Percentiles rank a stretch among this genome's conserved stretches.
Conservation (phyloP, 257 asterid genomes). For the Fraxinus cuspidata region DNA sequence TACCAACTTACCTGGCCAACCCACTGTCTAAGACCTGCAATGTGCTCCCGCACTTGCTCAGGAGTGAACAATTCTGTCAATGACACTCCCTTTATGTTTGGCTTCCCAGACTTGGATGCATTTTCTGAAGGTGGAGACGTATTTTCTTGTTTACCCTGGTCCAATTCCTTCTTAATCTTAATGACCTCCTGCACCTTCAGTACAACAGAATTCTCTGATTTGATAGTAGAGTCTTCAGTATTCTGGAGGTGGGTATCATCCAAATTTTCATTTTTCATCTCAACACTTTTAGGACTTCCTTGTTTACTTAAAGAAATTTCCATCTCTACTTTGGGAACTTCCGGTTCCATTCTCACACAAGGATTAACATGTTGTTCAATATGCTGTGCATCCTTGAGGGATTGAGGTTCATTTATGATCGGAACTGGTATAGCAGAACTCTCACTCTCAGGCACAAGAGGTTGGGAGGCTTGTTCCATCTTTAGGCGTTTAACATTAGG, state of each 20-base stretch:
- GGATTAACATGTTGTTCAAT: constrained; percentile 44
- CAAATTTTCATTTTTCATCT: constrained; percentile 42
- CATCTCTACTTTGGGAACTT: constrained; percentile 51
- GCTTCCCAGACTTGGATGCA: constrained; percentile 86
- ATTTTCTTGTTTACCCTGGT: constrained; percentile 55
- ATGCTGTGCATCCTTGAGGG: constrained; percentile 37
- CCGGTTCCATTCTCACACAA: constrained; percentile 47
- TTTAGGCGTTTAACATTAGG: constrained; percentile 85
- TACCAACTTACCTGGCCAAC: constrained; percentile 84
- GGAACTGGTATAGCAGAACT: constrained; percentile 42
- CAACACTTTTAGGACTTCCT: constrained; percentile 41
- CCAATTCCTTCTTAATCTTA: constrained; percentile 60
- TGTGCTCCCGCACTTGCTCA: constrained; percentile 88
- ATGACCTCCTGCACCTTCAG: constrained; percentile 46
- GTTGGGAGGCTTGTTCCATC: constrained; percentile 66
- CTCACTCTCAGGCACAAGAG: constrained; percentile 53
- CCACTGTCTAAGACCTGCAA: constrained; percentile 91
- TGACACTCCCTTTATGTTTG: constrained; percentile 89
- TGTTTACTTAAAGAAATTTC: constrained; percentile 55
- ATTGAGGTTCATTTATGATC: constrained; percentile 45
- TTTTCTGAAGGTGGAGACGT: constrained; percentile 52
- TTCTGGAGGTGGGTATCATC: constrained; percentile 41
- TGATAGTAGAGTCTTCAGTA: constrained; percentile 45
- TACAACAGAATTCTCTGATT: constrained; percentile 45
- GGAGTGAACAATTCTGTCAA: constrained; percentile 92